Base-by-base conservation (phyloP, 2,329 filamentous ascomycete genomes). In the Aspergillus caelatus region DNA sequence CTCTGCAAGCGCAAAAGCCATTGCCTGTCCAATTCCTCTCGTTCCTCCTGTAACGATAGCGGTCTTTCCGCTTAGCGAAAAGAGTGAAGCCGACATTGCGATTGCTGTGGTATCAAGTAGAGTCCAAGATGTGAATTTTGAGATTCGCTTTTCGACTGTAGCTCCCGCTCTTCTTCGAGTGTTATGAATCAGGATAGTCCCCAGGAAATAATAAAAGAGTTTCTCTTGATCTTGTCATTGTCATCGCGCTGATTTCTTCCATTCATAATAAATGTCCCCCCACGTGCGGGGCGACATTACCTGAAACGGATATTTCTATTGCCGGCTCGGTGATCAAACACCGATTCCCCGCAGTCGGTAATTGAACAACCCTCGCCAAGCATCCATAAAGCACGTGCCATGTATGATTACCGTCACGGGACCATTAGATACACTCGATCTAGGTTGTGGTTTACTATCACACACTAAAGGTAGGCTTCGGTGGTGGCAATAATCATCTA, bases 1-100 rank as follows among this genome's bases (percentile, higher is more conserved):
- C 67, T 83, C 81, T 16, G 81, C 81, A 46, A 83, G 70, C 3
- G 78, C 80, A 62, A 81, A 65, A 14, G 80, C 79, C 81, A 83
- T 83, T 23, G 78, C 78, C 62, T 78, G 76, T 26, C 81, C 81
- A 54, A 83, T 83, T 10, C 81, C 81, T 61, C 81, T 74, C 14
- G 80, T 83, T n/a, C 80, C 80, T 26, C 81, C 80, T 1, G 81
- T 83, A 14, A 83, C 74, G 52, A 83, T 67, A 30, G 80, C 81
- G 45, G 80, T 82, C 65, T 77, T 77, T 39, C 80, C 79, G 43
- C 67, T 70, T 34, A 80, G 65, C 30, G 78, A 80, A 65, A 80
- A 80, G 23, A 80, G 69, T 28, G 74, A 75, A 34, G 74, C 62
- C 48, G 71, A 57, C 75, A 77, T 78, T 65, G 56, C 71, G 62